Conservation (phyloP, 2,329 filamentous ascomycete species). For the Fonsecaea monophora region DNA sequence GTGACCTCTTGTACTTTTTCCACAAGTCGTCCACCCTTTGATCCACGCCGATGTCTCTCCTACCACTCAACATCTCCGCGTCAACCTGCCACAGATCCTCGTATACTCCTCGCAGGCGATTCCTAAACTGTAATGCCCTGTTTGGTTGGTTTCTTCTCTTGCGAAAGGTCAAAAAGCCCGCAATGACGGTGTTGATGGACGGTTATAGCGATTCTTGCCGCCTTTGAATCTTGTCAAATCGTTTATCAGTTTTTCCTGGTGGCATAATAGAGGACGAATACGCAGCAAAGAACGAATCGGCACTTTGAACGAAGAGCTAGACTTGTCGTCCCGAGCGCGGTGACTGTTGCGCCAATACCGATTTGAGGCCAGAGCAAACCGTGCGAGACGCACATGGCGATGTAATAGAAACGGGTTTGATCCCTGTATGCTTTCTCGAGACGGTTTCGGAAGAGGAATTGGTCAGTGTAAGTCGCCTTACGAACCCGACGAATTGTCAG, state of each 20-base stretch:
- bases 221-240: slow-evolving; percentile 1
- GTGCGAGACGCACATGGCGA: slow-evolving; percentile 16
- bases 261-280: neutral
- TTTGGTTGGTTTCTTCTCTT: slow-evolving; percentile 32
- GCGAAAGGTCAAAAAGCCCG: slow-evolving; percentile 26
- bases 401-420: slow-evolving; percentile 15
- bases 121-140: slow-evolving; percentile 29
- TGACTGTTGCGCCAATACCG: slow-evolving; percentile 23
- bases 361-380: slow-evolving; percentile 26
- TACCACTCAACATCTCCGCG: slow-evolving; percentile 17
- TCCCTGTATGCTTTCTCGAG: slow-evolving; percentile 13
- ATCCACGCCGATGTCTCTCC: slow-evolving; percentile 16
- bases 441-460: slow-evolving; percentile 4
- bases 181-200: slow-evolving; percentile 28
- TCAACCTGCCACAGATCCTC: slow-evolving; percentile 26
- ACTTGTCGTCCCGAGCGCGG: slow-evolving; percentile 16
- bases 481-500: neutral
- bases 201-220: slow-evolving; percentile 24
- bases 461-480: neutral
- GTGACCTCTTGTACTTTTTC: slow-evolving; percentile 16
- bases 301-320: neutral
- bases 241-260: neutral
- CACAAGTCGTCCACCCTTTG: slow-evolving; percentile 15
- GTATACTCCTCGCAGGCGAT: slow-evolving; percentile 14
- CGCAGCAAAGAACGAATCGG: too few species aligned